A percentile compares a stretch with the other conserved stretches of the same genome.
These are phyloP conservation scores for Chaetothyriales sp. DNA, from an alignment of 2,329 filamentous ascomycete species.

Conservation along the genomic window DNA sequence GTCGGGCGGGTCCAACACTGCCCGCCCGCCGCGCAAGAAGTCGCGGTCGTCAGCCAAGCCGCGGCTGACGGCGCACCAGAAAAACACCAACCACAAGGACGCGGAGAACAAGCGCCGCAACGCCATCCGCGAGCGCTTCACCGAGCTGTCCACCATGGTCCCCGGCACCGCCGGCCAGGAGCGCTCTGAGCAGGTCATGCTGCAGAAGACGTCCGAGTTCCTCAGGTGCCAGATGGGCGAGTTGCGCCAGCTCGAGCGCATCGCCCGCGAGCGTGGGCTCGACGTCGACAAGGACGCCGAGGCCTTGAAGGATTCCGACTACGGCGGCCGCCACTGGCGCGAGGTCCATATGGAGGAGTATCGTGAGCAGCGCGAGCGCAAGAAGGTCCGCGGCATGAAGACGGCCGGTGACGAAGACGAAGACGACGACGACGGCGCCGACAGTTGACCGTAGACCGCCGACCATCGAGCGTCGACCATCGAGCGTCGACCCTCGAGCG, in stretches of 20 bases:
- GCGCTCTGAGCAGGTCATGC: slow-evolving; percentile 71
- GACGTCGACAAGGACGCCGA: not conserved
- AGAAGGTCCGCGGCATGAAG: not conserved
- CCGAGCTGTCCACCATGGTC: slow-evolving; percentile 64
- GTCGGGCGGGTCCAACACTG: not conserved
- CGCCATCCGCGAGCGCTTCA: slow-evolving; percentile 72
- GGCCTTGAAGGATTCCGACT: slow-evolving; percentile 3
- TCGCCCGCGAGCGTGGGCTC: slow-evolving; percentile 1
- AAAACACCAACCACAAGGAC: slow-evolving; percentile 61
- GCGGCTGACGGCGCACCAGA: slow-evolving; percentile 54
- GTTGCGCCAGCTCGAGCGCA: slow-evolving; percentile 42
- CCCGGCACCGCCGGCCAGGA: slow-evolving; percentile 72
- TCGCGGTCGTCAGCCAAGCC: slow-evolving; percentile 39
- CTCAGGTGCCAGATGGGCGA: slow-evolving; percentile 20
- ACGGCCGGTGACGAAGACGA: not conserved
- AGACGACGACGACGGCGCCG: not conserved
- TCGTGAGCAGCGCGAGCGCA: not conserved
- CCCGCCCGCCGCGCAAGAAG: slow-evolving; percentile 10
- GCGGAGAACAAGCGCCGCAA: slow-evolving; percentile 52
- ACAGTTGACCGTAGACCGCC: not conserved
- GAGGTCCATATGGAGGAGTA: slow-evolving; percentile 5
- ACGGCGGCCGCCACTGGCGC: slow-evolving; percentile 3
- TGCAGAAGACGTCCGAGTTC: slow-evolving; percentile 52
- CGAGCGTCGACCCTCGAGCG: too few species aligned
- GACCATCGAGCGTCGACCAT: too few species aligned